phyloP scores from a whole-genome alignment of 2,329 filamentous ascomycete genomes.

The Ophiocordyceps camponoti-leonardi region DNA sequence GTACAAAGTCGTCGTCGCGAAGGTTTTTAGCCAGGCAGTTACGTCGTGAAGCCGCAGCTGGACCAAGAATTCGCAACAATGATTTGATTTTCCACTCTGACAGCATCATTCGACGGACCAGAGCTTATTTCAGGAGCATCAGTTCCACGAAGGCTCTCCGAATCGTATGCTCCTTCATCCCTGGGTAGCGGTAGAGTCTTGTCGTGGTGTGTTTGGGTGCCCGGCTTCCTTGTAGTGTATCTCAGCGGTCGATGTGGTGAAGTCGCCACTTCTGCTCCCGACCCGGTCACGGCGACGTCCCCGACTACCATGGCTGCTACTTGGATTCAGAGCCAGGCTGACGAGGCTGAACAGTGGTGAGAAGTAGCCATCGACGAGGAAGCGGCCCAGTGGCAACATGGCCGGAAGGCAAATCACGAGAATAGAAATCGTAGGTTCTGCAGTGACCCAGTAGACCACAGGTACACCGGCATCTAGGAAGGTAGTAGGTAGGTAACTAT shows the following conservation, averaged over 20 bases:
- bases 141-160: no score
- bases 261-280: not conserved
- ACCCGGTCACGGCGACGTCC: not conserved
- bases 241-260: not conserved
- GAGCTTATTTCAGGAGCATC: no score
- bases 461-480: not conserved
- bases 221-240: not conserved
- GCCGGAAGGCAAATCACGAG: not conserved
- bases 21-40: not conserved
- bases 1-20: not conserved
- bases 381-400: not conserved
- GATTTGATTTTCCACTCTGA: not conserved
- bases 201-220: not conserved
- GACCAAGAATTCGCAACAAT: not conserved
- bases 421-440: not conserved
- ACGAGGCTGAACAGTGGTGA: not conserved
- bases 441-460: not conserved
- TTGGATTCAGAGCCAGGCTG: not conserved
- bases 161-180: not conserved
- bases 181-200: not conserved
- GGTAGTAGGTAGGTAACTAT: no score
- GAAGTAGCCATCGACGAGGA: not conserved
- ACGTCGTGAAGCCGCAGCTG: not conserved
- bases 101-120: no score
- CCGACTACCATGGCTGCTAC: not conserved